Evolutionary conservation across 306 rosid species (phyloP).

Genomic region (Citrullus amarus): DNA sequence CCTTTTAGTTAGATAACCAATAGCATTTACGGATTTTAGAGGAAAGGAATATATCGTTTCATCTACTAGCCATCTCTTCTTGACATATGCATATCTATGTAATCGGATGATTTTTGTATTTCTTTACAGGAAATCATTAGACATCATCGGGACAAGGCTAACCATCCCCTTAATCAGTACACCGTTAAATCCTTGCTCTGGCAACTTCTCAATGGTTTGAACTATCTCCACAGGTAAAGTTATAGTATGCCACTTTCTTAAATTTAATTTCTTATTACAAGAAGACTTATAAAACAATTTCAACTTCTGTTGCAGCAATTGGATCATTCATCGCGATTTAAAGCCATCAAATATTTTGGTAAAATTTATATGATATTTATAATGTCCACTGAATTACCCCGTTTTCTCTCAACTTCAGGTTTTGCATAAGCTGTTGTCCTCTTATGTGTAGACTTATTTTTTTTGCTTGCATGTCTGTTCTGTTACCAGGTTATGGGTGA

Average conservation of each 20-base stretch:
- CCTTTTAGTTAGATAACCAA: not conserved
- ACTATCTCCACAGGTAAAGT: conserved; percentile 74
- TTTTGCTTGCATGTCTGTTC: conserved; percentile 7
- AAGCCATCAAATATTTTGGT: conserved; percentile 98
- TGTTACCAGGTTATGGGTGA: conserved; percentile 83
- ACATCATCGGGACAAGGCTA: conserved; percentile 92
- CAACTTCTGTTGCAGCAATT: conserved; percentile 47
- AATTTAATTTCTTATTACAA: conserved; percentile 3
- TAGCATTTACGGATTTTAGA: not conserved
- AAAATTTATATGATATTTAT: conserved; percentile 3
- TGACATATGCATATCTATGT: not conserved
- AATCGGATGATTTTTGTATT: conserved; percentile 8
- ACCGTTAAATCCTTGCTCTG: conserved; percentile 83
- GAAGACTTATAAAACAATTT: conserved; percentile 11
- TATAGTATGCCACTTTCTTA: conserved; percentile 4
- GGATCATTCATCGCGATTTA: conserved; percentile 91
- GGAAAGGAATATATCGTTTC: not conserved
- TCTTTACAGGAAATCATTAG: conserved; percentile 78
- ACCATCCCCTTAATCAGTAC: conserved; percentile 58
- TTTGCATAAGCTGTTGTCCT: not conserved
- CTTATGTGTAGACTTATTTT: not conserved
- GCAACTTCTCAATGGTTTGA: conserved; percentile 94
- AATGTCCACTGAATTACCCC: not conserved
- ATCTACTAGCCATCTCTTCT: not conserved
- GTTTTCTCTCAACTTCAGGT: not conserved